Base-by-base conservation (phyloP, 352 stramenopile species). In the Globisporangium paroecandrum region DNA sequence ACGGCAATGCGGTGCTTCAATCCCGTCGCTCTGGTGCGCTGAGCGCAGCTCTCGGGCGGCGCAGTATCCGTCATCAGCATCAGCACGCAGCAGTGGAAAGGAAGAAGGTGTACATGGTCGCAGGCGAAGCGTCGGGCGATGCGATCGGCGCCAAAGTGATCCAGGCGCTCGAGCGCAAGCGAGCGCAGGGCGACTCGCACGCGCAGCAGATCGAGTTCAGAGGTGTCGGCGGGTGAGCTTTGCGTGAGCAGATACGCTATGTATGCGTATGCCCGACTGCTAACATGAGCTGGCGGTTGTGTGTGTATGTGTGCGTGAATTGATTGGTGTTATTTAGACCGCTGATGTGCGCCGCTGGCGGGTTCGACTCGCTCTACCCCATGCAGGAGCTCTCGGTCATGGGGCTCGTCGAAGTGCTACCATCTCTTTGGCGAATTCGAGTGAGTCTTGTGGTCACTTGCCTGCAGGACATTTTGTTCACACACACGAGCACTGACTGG, bases 371-470 rank as follows among this genome's bases (percentile, higher is more conserved):
- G 36, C 76, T 93, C 6, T 91, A 91, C 65, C 75, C 81, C 0
- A 91, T 93, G 75, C 41, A 82, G 27, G 83, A 93, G 24, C 71
- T 93, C 18, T 91, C 83, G 9, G 70, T 90, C 69, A 93, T 91
- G 85, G 85, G 85, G 34, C 74, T 93, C 15, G 64, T 89, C 22
- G 85, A 93, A 65, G 69, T 93, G 12, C 51, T 93, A 47, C 85
- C 85, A 5, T 77, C 77, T 20, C 32, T 90, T n/a, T 82, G 77
- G 65, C 76, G 76, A 4, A 70, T 90, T 36, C 75, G 69, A 27
- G 82, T 89, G 68, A 32, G 71, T 70, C 1, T 46, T 15, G 7
- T 18, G 25, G 29, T 49, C 6, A 22, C 4, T 4, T 47, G 41
- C 41, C 41, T 47, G 15, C 20, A 47, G 6, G 12, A 9, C 0